Evolutionary conservation across 495 filamentous ascomycete genomes (phyloP), one percentile per base, ranked within the genome.

Genomic region (Halenospora varia): DNA sequence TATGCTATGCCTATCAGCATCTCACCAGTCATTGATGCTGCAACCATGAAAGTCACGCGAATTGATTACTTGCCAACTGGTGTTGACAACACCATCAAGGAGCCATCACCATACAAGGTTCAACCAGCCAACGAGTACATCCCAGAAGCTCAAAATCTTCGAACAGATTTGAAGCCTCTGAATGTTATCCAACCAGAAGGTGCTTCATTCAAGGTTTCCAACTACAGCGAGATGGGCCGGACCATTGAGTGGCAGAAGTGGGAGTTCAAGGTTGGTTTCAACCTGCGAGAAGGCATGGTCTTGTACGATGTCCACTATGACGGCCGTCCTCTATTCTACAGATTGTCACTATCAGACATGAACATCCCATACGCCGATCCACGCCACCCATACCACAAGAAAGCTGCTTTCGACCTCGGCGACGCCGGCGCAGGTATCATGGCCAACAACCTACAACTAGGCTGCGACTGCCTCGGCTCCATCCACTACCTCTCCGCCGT

Each of bases 1-100:
- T 96, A 96, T 68, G 83, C 88, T 0, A 78, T 88, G 29, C 90
- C 90, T 0, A 78, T 91, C 49, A 78, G 84, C 29, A 87, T 94
- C 62, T 91, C 86, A 3, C 89, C 90, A 0, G 88, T 94, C 18
- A 75, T 96, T 41, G 82, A 85, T 63, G 81, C 80, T 0, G 75
- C 79, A 23, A 83, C 80, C 1, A 77, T 78, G 66, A 77, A 85
- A 51, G 79, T 96, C 2, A 81, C 84, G 63, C 65, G 88, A 62
- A 74, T 83, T 66, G 69, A 86, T 75, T 67, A 76, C 46, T 64
- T 87, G 2, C 82, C 84, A 3, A 85, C 79, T 3, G 87, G 88
- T 10, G 75, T 73, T 1, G 84, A 88, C 64, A 77, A 78, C 51
- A 85, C 76, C 1, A 71, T 82, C 26, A 77, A 78, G 25, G 75